Evolutionary conservation across 2,329 filamentous ascomycete genomes (phyloP), one percentile per base, ranked within the genome.

Genomic region (Lojkania enalia): DNA sequence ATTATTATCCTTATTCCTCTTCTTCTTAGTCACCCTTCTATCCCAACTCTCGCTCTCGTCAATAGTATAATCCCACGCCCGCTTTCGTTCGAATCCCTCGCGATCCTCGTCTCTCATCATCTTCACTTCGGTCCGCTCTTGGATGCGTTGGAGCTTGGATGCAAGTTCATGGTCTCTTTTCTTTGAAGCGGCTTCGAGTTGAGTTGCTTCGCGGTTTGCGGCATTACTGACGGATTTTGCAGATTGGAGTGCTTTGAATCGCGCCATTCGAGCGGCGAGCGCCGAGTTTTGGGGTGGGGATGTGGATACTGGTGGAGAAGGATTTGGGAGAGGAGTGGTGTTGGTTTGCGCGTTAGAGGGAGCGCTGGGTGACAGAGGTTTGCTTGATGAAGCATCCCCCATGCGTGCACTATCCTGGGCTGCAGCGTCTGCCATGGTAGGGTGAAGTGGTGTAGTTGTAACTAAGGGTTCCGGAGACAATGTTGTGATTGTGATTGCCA

Each of bases 61-160:
- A 5, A 92, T 77, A 1, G 94, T 99, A 88, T 94, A 99, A 74
- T 97, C 94, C 94, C 94, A 99, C 1, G 94, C 94, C 30, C 94
- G 85, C 74, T 97, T 96, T 56, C 94, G 88, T 77, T 99, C 94
- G 64, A 97, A 99, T 70, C 6, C 14, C 7, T 97, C 94, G 43
- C 88, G 90, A 1, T 90, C 85, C 61, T 96, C 90, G 3, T 90
- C 89, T 75, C 96, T 96, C 32, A 96, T 80, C 0, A 99, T 82
- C 65, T 97, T 99, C 69, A 96, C 90, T 4, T 87, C 85, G 15
- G 94, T 92, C 55, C 94, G 85, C 43, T 89, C 91, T 61, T 90
- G 88, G 63, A 90, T 90, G 51, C 91, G 87, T 53, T 87, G 84
- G n/a, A 97, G 76, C 1, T 88, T 81, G 1, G 80, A 52, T 3